phyloP scores from a whole-genome alignment of 2,329 filamentous ascomycete genomes.

The Drechslerella dactyloides region DNA sequence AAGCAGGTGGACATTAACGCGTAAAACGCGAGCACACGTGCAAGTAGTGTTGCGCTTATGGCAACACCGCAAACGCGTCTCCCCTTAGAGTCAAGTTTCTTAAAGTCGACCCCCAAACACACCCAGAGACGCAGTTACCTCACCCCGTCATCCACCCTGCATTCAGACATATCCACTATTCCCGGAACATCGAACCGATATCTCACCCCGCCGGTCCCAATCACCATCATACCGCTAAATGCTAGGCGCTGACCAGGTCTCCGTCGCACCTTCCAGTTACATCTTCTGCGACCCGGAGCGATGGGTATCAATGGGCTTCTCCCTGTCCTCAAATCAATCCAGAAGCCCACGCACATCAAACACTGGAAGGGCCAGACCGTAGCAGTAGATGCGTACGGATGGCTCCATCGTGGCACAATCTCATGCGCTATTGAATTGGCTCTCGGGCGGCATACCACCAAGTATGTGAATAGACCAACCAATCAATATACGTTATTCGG shows the following conservation, averaged over 20 bases:
- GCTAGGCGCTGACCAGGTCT: not conserved
- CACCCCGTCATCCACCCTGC: too few relatives aligned
- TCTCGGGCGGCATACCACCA: slow-evolving; percentile 82
- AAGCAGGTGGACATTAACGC: too few relatives aligned
- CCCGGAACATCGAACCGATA: too few relatives aligned
- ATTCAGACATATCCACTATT: too few relatives aligned
- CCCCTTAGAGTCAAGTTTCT: too few relatives aligned
- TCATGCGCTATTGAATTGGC: slow-evolving; percentile 90
- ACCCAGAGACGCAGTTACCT: too few relatives aligned
- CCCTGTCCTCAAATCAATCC: slow-evolving; percentile 92
- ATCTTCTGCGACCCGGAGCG: not conserved
- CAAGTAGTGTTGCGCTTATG: not conserved
- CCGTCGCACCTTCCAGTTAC: not conserved
- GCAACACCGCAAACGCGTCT: not conserved
- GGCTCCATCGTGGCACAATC: slow-evolving; percentile 92
- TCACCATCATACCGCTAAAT: not conserved
- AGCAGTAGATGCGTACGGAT: slow-evolving; percentile 96
- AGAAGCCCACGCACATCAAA: slow-evolving; percentile 83
- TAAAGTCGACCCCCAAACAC: too few relatives aligned
- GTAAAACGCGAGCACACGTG: not conserved
- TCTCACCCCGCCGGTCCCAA: too few relatives aligned
- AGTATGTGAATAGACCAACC: slow-evolving; percentile 63
- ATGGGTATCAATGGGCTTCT: slow-evolving; percentile 70
- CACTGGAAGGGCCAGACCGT: slow-evolving; percentile 86
- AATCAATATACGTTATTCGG: slow-evolving; percentile 25